These are phyloP conservation scores for Trypanosomatidae sp. DNA, from an alignment of 208 protist genomes.

Conservation along the genomic window DNA sequence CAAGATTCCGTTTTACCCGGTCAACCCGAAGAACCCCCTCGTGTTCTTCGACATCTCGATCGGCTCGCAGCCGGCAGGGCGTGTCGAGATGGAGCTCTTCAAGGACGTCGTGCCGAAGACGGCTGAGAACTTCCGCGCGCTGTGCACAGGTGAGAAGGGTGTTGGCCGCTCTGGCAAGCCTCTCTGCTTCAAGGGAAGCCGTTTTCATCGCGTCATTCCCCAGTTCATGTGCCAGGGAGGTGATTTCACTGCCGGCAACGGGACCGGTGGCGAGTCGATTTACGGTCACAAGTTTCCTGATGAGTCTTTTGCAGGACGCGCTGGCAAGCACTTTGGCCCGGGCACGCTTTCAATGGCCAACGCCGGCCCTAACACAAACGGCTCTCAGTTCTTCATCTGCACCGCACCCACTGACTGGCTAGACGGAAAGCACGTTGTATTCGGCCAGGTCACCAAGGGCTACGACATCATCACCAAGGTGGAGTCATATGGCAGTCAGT, in stretches of 20 bases:
- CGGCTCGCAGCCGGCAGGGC: conserved; percentile 72
- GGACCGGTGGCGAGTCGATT: conserved; percentile 93
- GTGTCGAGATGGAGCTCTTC: conserved; percentile 94
- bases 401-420: conserved; percentile 80
- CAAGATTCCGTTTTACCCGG: conserved; percentile 84
- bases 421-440: conserved; percentile 95
- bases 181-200: conserved; percentile 95
- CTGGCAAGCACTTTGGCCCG: conserved; percentile 68
- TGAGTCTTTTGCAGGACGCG: conserved; percentile 90
- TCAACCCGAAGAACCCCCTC: conserved; percentile 76
- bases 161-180: conserved; percentile 83
- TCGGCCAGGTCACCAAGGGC: conserved; percentile 91
- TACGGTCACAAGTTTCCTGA: conserved; percentile 93
- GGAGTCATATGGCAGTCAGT: conserved; percentile 70
- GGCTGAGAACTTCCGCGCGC: conserved; percentile 93
- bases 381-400: conserved; percentile 94
- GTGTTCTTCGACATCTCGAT: conserved; percentile 95
- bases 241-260: conserved; percentile 94
- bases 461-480: conserved; percentile 83
- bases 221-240: conserved; percentile 95
- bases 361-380: conserved; percentile 93
- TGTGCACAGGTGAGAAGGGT: conserved; percentile 93
- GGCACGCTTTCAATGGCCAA: conserved; percentile 93
- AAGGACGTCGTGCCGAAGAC: conserved; percentile 93
- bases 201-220: conserved; percentile 96